Evolutionary conservation across 164 flowering plant genomes (phyloP), one percentile per base, ranked within the genome.

Genomic region (Liquidambar formosana): DNA sequence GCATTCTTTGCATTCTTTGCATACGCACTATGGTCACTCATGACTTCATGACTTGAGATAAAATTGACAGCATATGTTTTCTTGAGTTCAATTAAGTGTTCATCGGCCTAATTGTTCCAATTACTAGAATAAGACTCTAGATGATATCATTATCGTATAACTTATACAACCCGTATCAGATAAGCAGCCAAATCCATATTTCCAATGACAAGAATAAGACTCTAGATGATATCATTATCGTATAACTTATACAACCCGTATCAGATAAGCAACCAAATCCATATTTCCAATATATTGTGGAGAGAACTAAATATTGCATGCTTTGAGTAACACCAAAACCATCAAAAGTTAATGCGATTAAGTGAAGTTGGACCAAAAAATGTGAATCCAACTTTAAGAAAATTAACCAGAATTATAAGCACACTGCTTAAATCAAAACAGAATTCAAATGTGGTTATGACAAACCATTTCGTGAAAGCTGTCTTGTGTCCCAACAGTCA

Each of bases 381-480:
- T 5, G n/a, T 10, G 54, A 51, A 19, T 18, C 21, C 54, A 51
- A 52, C 27, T 26, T 15, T 23, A 10, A 28, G 11, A 46, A 49
- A 22, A 13, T 57, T 18, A 63, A 46, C 63, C 2, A 53, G 52
- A n/a, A 53, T 19, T 19, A 19, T 21, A 22, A 61, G 28, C 57
- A 60, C n/a, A 69, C 9, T 14, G 21, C 12, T n/a, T 52, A 16
- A 48, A 53, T 51, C 59, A 14, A 44, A 58, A 41, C 11, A 44
- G 3, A 18, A 10, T 28, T 33, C 60, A 18, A 49, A 63, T n/a
- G 38, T 22, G 28, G 68, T 59, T 15, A 48, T 45, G 19, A 68
- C 82, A 61, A 53, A 83, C 87, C 85, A 77, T 72, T 65, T 68
- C 76, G 38, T 79, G 71, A 63, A 76, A 75, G 51, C 73, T 74